Percentiles rank a stretch among this genome's conserved stretches.
Conservation (phyloP, 495 filamentous ascomycete species). For the Trichoderma asperelloides region DNA sequence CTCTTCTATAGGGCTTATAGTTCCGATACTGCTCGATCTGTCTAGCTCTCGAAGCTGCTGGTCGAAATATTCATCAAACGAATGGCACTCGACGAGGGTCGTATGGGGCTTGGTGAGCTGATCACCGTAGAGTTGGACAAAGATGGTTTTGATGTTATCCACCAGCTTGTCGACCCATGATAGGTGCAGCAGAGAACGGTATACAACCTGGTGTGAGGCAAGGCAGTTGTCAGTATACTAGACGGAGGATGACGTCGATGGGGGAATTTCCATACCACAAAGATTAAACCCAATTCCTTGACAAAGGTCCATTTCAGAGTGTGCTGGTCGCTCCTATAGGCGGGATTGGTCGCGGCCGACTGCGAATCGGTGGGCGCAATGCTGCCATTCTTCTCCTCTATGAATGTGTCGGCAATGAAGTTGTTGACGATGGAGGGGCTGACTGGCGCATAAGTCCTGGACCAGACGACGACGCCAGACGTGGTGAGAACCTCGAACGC, state of each 20-base stretch:
- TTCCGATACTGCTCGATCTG: conserved; percentile 24
- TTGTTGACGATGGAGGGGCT: conserved; percentile 79
- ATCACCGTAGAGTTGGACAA: conserved; percentile 77
- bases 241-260: neutral
- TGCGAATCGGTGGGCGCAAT: conserved; percentile 47
- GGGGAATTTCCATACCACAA: conserved; percentile 60
- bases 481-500: conserved; percentile 93
- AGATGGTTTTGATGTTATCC: conserved; percentile 86
- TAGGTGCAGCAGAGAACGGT: conserved; percentile 87
- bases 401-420: conserved; percentile 93
- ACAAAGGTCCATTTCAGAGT: conserved; percentile 87
- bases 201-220: conserved; percentile 63
- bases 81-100: conserved; percentile 61
- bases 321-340: conserved; percentile 87
- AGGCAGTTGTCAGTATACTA: neutral
- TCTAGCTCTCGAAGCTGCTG: conserved; percentile 85
- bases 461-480: conserved; percentile 95
- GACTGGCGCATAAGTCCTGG: conserved; percentile 71
- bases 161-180: conserved; percentile 96
- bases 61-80: conserved; percentile 89
- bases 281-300: conserved; percentile 90
- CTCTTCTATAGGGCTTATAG: conserved; percentile 17
- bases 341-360: conserved; percentile 51
- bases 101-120: conserved; percentile 75
- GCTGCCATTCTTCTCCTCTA: conserved; percentile 73